Base-by-base conservation (phyloP, 2,329 filamentous ascomycete genomes). In the Xylariales sp. region DNA sequence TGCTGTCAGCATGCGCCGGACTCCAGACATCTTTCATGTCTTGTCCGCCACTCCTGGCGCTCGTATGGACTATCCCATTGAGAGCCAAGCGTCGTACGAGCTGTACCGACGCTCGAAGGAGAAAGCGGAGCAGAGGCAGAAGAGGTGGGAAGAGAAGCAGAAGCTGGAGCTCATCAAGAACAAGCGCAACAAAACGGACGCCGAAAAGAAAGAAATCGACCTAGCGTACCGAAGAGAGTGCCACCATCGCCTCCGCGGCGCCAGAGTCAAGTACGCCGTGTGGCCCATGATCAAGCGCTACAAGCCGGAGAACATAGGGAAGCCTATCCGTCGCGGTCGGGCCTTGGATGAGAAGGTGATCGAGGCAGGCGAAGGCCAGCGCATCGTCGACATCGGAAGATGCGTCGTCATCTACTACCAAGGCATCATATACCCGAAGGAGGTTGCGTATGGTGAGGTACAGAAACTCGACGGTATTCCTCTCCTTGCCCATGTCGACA, bases 261-360 rank as follows among this genome's bases (percentile, higher is more conserved):
- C 55, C 32, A 54, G 48, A 45, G 49, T 61, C 50, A 57, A 57
- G 51, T 51, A 58, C 31, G 53, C 58, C 38, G 55, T 60, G 6
- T 61, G 59, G 46, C 58, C 58, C 34, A 53, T 52, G 47, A 25
- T 60, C 19, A 58, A 53, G 36, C 51, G 54, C 19, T 60, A 59
- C 40, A 24, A 14, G 9, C 45, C 53, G 15, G 38, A 50, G 39
- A 57, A 57, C 40, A 28, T 47, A 39, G 50, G 49, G 22, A 40
- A 36, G 29, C 45, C 4, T 11, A 11, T 33, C 42, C 11, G 18
- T 22, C 20, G 21, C 9, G 25, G 24, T 6, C 14, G 19, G 8
- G 6, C 5, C 14, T 12, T 19, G 18, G n/a, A n/a, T 7, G 22
- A 42, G 4, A 32, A 43, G 1, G 19, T 40, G 3, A 4, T 38